Conservation (phyloP, 1,139 yeast genomes). For the Debaryomyces robertsiae region DNA sequence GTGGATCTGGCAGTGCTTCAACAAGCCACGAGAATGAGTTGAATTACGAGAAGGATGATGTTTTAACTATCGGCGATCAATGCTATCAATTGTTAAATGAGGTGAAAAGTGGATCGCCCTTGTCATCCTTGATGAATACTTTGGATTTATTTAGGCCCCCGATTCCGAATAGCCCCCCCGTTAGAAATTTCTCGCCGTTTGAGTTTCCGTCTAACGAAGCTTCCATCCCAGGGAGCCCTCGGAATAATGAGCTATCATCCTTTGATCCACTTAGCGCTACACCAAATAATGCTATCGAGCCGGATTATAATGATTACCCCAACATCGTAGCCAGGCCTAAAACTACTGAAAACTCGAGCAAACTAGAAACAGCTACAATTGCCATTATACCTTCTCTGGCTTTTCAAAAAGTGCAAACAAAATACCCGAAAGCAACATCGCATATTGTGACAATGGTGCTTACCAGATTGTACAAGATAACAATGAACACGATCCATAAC, state of each 20-base stretch:
- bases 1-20: slow-evolving; percentile 11
- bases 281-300: too few species aligned
- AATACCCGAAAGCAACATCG: slow-evolving; percentile 87
- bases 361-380: slow-evolving; percentile 62
- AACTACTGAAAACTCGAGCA: slow-evolving; percentile 20
- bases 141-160: slow-evolving; percentile 55
- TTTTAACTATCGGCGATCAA: slow-evolving; percentile 48
- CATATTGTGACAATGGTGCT: slow-evolving; percentile 93
- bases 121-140: slow-evolving; percentile 80
- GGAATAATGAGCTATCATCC: slow-evolving; percentile 11
- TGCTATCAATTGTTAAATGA: slow-evolving; percentile 79
- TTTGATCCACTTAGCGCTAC: slow-evolving; percentile 11
- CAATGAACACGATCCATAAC: slow-evolving; percentile 85
- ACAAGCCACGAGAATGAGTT: slow-evolving; percentile 24
- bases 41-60: slow-evolving; percentile 42
- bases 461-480: slow-evolving; percentile 83
- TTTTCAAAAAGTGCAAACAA: slow-evolving; percentile 68
- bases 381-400: slow-evolving; percentile 91
- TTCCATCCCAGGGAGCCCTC: slow-evolving; percentile 5
- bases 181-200: slow-evolving; percentile 7
- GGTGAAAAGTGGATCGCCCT: slow-evolving; percentile 81
- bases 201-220: slow-evolving; percentile 5
- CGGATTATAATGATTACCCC: slow-evolving; percentile 23
- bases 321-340: slow-evolving; percentile 63
- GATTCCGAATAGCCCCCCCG: slow-evolving; percentile 5